A percentile compares a stretch with the other conserved stretches of the same genome.
These are phyloP conservation scores for Globisporangium paddicum DNA, from an alignment of 352 stramenopile genomes.

Conservation along the genomic window DNA sequence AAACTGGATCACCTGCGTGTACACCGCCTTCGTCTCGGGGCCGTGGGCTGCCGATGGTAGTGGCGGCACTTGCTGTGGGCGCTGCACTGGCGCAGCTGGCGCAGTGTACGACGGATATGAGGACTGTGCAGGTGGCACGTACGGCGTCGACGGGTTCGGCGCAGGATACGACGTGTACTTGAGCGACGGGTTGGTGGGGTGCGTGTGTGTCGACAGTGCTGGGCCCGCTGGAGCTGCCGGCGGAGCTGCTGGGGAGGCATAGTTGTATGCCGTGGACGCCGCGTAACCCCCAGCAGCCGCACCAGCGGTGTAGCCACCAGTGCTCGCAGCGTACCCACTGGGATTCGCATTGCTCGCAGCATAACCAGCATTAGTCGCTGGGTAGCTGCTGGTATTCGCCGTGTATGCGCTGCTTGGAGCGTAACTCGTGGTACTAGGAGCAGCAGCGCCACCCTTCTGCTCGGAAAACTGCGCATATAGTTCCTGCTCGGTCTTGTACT, in stretches of 20 bases:
- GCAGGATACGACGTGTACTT: slow-evolving; percentile 62
- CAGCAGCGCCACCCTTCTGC: slow-evolving; percentile 31
- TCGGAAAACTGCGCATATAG: slow-evolving; percentile 77
- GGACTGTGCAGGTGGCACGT: slow-evolving; percentile 31
- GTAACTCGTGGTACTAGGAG: not conserved
- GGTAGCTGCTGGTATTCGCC: slow-evolving; percentile 1
- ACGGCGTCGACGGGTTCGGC: slow-evolving; percentile 29
- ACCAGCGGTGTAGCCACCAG: not conserved
- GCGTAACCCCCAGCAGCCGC: slow-evolving; percentile 4
- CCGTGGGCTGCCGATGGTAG: slow-evolving; percentile 51
- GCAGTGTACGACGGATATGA: slow-evolving; percentile 39
- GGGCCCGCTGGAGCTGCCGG: slow-evolving; percentile 14
- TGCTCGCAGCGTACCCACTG: not conserved
- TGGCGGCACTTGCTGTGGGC: slow-evolving; percentile 32
- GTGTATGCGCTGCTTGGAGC: slow-evolving; percentile 1
- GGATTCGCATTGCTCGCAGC: not conserved
- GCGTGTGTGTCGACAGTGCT: slow-evolving; percentile 33
- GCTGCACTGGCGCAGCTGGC: slow-evolving; percentile 21
- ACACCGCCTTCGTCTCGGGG: slow-evolving; percentile 79
- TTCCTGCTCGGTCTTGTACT: slow-evolving; percentile 80
- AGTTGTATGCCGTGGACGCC: slow-evolving; percentile 7
- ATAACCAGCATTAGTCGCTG: not conserved
- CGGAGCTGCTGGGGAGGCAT: slow-evolving; percentile 3
- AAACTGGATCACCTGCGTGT: slow-evolving; percentile 77
- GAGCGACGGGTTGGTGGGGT: slow-evolving; percentile 43